A percentile compares a stretch with the other conserved stretches of the same genome.
phyloP scores from a whole-genome alignment of 441 rosid species.

The Gossypium davidsonii region DNA sequence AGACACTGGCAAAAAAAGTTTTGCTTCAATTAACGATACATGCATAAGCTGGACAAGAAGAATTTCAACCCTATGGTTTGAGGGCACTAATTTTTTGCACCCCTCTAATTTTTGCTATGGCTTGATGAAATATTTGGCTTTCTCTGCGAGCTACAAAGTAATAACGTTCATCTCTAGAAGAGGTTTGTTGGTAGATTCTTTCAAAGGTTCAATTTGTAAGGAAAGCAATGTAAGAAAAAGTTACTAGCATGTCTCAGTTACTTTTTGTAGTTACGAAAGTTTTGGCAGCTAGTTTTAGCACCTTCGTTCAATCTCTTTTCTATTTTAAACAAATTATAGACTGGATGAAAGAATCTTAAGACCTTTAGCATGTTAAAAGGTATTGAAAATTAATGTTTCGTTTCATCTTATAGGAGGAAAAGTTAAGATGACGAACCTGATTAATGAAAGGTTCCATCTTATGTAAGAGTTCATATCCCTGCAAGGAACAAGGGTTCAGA shows the following conservation, averaged over 20 bases:
- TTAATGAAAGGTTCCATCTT: constrained; percentile 87
- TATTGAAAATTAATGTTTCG: not conserved
- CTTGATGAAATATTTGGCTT: too few relatives aligned
- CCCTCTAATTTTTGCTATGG: too few relatives aligned
- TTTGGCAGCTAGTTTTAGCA: not conserved
- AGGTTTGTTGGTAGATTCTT: too few relatives aligned
- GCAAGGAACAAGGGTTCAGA: constrained; percentile 21
- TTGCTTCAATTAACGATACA: too few relatives aligned
- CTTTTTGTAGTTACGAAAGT: not conserved
- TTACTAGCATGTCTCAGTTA: not conserved
- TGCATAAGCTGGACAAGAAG: too few relatives aligned
- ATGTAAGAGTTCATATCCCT: constrained; percentile 88
- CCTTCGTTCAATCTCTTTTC: not conserved
- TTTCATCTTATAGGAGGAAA: not conserved
- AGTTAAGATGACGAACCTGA: constrained; percentile 43
- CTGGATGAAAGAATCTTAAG: not conserved
- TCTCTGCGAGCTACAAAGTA: too few relatives aligned
- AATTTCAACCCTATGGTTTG: too few relatives aligned
- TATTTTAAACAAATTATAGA: not conserved
- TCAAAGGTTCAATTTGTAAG: not conserved
- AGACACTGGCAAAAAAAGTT: too few relatives aligned
- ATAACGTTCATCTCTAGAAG: too few relatives aligned
- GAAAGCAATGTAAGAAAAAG: not conserved
- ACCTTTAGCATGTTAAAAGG: not conserved
- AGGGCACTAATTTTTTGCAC: too few relatives aligned